Evolutionary conservation across 2,329 filamentous ascomycete genomes (phyloP).

Genomic region (Capronia coronata): DNA sequence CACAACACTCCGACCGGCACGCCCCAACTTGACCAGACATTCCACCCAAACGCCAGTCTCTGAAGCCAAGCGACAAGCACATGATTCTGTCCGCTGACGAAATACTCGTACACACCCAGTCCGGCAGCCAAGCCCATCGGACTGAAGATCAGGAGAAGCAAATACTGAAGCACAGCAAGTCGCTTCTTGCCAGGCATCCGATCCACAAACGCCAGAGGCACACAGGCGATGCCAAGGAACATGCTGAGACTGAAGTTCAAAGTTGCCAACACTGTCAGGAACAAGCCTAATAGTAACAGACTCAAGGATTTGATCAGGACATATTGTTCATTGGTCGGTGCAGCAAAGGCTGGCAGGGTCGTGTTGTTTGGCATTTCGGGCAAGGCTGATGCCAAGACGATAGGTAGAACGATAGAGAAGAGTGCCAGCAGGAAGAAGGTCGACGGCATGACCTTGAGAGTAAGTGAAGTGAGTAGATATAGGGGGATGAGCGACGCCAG

Average conservation of each 20-base stretch:
- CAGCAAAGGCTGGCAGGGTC: constrained; percentile 49
- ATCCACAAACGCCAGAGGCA: constrained; percentile 66
- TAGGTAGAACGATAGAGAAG: constrained; percentile 43
- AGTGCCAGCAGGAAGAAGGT: constrained; percentile 45
- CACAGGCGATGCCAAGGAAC: constrained; percentile 70
- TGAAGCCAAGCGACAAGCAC: constrained; percentile 54
- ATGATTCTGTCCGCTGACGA: constrained; percentile 26
- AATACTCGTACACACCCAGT: constrained; percentile 44
- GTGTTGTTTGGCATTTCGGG: constrained; percentile 38
- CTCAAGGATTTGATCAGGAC: constrained; percentile 79
- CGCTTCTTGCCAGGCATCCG: constrained; percentile 27
- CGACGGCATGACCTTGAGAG: constrained; percentile 41
- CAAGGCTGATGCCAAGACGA: constrained; percentile 40
- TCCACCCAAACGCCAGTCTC: constrained; percentile 78
- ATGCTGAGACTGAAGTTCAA: constrained; percentile 92
- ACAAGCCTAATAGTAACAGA: constrained; percentile 84
- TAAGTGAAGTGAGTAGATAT: constrained; percentile 64
- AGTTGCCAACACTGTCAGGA: constrained; percentile 84
- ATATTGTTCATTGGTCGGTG: constrained; percentile 18
- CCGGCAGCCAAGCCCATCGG: constrained; percentile 50
- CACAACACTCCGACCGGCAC: constrained; percentile 82
- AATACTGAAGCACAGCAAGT: constrained; percentile 36
- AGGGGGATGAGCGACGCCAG: constrained; percentile 73
- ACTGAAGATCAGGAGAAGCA: constrained; percentile 52
- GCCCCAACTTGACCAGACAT: constrained; percentile 79